Evolutionary conservation across 495 filamentous ascomycete genomes (phyloP).

Genomic region (Penicillium maclennaniae): DNA sequence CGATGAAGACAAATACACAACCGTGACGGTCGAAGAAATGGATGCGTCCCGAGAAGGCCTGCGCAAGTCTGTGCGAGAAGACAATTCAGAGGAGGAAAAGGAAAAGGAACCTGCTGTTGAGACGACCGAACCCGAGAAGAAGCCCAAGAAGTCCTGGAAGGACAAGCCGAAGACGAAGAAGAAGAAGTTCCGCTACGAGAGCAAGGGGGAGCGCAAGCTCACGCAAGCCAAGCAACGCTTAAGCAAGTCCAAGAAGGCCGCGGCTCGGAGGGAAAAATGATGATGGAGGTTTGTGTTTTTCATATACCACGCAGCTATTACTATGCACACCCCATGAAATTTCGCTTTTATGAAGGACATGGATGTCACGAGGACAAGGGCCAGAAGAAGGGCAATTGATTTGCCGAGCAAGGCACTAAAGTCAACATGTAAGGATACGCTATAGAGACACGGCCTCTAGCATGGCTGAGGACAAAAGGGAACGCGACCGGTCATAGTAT

Average conservation of each 20-base stretch:
- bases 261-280: slow-evolving; percentile 38
- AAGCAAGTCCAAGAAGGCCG: slow-evolving; percentile 51
- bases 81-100: slow-evolving; percentile 45
- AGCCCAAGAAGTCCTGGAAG: slow-evolving; percentile 47
- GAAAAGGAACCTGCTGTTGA: slow-evolving; percentile 16
- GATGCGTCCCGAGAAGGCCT: slow-evolving; percentile 70
- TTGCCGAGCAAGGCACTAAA: slow-evolving; percentile 13
- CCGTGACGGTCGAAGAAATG: slow-evolving; percentile 90
- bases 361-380: slow-evolving; percentile 15
- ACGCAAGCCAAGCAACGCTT: slow-evolving; percentile 62
- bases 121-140: slow-evolving; percentile 25
- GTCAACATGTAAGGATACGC: slow-evolving; percentile 15
- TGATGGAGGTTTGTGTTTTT: neutral
- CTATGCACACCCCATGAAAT: neutral
- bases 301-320: neutral
- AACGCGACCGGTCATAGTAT: slow-evolving; percentile 24
- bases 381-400: slow-evolving; percentile 15
- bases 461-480: slow-evolving; percentile 20
- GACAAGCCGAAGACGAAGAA: slow-evolving; percentile 69
- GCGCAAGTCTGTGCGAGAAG: slow-evolving; percentile 45
- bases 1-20: slow-evolving; percentile 93
- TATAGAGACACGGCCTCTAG: slow-evolving; percentile 24
- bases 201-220: slow-evolving; percentile 70
- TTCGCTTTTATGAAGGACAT: slow-evolving; percentile 5
- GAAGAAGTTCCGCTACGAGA: slow-evolving; percentile 90